phyloP scores from a whole-genome alignment of 768 basidiomycete genomes.

The Porphyrellus cyaneotinctus region DNA sequence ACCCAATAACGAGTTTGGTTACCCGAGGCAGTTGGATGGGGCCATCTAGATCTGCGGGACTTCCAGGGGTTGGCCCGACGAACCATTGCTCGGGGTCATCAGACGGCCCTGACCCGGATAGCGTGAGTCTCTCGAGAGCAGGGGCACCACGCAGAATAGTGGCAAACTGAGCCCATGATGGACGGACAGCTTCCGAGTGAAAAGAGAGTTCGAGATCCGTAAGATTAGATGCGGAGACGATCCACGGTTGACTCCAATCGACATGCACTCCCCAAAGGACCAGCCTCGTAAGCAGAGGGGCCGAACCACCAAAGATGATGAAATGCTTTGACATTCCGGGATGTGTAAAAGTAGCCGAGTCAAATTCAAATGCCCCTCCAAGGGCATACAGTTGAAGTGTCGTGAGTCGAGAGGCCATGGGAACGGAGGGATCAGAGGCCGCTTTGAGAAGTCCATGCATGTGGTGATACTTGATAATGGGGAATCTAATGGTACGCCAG shows the following conservation, averaged over 20 bases:
- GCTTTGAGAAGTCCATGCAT: slow-evolving; percentile 43
- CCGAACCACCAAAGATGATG: slow-evolving; percentile 49
- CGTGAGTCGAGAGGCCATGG: slow-evolving; percentile 52
- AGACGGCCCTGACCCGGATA: not conserved
- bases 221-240: slow-evolving; percentile 30
- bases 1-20: not conserved
- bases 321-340: slow-evolving; percentile 35
- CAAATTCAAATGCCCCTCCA: slow-evolving; percentile 20
- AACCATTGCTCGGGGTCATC: not conserved
- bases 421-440: slow-evolving; percentile 36
- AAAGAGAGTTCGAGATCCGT: slow-evolving; percentile 23
- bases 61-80: not conserved
- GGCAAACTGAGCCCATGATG: not conserved
- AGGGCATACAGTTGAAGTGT: slow-evolving; percentile 53
- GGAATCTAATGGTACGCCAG: slow-evolving; percentile 50
- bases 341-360: slow-evolving; percentile 1
- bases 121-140: not conserved
- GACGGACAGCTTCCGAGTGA: not conserved
- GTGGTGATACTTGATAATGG: slow-evolving; percentile 44
- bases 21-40: not conserved
- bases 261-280: slow-evolving; percentile 17
- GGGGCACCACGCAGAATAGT: not conserved
- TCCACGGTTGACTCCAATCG: slow-evolving; percentile 51
- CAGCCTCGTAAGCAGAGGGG: slow-evolving; percentile 47
- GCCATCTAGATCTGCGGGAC: not conserved